Base-by-base conservation (phyloP, 768 basidiomycete species). In the Lactifluus volemus region DNA sequence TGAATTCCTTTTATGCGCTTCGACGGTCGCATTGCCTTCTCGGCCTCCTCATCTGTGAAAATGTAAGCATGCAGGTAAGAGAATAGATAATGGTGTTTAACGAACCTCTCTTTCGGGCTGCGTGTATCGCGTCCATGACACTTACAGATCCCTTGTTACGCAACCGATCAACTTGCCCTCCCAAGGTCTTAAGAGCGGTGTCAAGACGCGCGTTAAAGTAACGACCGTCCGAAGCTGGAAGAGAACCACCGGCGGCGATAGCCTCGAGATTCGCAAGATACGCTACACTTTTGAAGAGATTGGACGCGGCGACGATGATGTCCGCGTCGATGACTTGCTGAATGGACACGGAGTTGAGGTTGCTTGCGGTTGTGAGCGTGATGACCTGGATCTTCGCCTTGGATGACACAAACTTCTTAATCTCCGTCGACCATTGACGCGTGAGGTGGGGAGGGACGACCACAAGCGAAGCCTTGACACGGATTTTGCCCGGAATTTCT, bases 391-490 rank as follows among this genome's bases (percentile, higher is more conserved):
- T 83, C 8, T 77, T 78, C 12, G 72, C 68, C 45, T 74, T 74
- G 6, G 81, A 79, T 15, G 63, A 63, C 3, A 84, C 82, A 72
- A 98, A 98, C 72, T 96, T 94, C 66, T 76, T 73, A 53, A 88
- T 83, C 71, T 98, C 95, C 6, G 86, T 86, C 17, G 81, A 81
- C 95, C 95, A 98, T 70, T 98, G 95, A 49, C 85, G 81, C 14
- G 85, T 87, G 57, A 98, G 77, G 74, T 98, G 95, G 7, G 92
- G 85, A 34, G 95, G 95, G 17, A 97, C 94, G 63, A 96, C 78
- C 66, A 86, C 81, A 34, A 95, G 79, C 3, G 91, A 92, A 0
- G 82, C 94, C 72, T 87, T 87, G 58, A 87, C 79, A n/a, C 83
- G 72, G 49, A 97, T 84, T 68, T 87, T 85, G 55, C 91, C 88